Conservation (phyloP, 1,139 yeast genomes). For the Diutina catenulata region DNA sequence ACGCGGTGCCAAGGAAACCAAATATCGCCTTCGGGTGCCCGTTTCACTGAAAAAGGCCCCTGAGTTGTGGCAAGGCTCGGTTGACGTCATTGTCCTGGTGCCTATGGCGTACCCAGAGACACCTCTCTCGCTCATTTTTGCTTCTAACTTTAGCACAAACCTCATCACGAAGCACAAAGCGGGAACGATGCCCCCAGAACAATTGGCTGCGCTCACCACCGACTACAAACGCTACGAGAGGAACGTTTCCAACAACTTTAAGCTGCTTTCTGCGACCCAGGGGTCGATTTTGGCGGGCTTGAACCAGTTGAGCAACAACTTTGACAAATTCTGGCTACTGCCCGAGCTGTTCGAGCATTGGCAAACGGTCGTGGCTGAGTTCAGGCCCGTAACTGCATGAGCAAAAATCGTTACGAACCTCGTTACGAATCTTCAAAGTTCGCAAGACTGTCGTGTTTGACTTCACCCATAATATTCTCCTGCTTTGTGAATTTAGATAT, state of each 20-base stretch:
- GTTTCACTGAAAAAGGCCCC: slow-evolving; percentile 7
- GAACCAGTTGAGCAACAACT: slow-evolving; percentile 9
- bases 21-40: slow-evolving; percentile 10
- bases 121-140: slow-evolving; percentile 7
- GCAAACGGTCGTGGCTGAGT: slow-evolving; percentile 4
- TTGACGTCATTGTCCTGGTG: slow-evolving; percentile 10
- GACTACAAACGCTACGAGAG: slow-evolving; percentile 9
- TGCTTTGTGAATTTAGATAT: too few relatives aligned
- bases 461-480: too few relatives aligned
- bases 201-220: slow-evolving; percentile 7
- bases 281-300: slow-evolving; percentile 8
- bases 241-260: slow-evolving; percentile 8
- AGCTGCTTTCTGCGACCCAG: slow-evolving; percentile 4
- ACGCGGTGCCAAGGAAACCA: slow-evolving; percentile 8
- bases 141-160: slow-evolving; percentile 11
- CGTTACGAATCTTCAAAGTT: too few relatives aligned
- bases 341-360: slow-evolving; percentile 6
- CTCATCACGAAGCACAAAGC: slow-evolving; percentile 9
- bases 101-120: slow-evolving; percentile 9
- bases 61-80: slow-evolving; percentile 8
- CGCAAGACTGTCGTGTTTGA: too few relatives aligned
- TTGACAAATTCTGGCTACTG: slow-evolving; percentile 6
- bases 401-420: too few relatives aligned
- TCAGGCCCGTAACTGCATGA: too few relatives aligned
- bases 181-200: slow-evolving; percentile 7